These are phyloP conservation scores for Plectranthus barbatus DNA, from an alignment of 257 asterid genomes.

Conservation along the genomic window DNA sequence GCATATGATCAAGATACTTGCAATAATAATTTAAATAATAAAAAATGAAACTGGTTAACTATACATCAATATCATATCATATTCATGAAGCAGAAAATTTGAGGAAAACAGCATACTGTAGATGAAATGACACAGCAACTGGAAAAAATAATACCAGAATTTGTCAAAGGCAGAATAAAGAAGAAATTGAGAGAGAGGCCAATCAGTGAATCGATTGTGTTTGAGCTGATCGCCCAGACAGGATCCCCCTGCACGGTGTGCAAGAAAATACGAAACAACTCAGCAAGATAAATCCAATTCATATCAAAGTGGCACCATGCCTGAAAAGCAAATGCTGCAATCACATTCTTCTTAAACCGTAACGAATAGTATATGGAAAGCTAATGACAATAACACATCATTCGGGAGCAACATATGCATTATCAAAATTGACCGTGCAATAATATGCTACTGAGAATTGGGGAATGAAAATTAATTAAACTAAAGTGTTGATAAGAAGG, in stretches of 20 bases:
- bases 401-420: not conserved
- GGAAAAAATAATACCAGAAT: slow-evolving; percentile 42
- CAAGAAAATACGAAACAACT: not conserved
- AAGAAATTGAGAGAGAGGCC: slow-evolving; percentile 91
- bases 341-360: not conserved
- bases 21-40: not conserved
- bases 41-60: not conserved
- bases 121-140: slow-evolving; percentile 8
- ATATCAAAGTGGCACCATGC: not conserved
- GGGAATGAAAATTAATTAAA: not conserved
- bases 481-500: not conserved
- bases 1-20: slow-evolving; percentile 31
- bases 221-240: slow-evolving; percentile 83
- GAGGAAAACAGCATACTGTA: not conserved
- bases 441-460: not conserved
- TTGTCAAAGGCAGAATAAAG: slow-evolving; percentile 67
- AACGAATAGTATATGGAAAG: not conserved
- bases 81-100: not conserved
- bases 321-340: not conserved
- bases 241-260: slow-evolving; percentile 83
- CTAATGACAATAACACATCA: not conserved
- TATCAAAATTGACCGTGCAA: not conserved
- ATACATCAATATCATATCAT: not conserved
- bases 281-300: not conserved
- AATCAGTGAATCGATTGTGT: slow-evolving; percentile 57